Base-by-base conservation (phyloP, 2,329 filamentous ascomycete species). In the Aurifilum marmelostoma region DNA sequence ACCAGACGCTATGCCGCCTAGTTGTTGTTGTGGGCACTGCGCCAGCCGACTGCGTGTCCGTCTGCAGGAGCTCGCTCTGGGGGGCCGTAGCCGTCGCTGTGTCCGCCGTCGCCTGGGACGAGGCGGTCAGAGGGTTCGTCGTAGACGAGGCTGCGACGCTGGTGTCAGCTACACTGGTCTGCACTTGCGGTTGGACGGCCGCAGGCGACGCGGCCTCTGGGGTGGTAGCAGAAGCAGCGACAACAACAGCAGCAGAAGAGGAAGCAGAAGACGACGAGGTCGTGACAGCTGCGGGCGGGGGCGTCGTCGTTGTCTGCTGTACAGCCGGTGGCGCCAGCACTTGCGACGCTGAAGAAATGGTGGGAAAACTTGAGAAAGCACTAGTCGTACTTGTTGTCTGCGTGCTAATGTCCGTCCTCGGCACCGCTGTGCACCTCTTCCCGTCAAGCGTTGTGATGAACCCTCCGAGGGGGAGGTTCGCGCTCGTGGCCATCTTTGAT, bases 341-440 rank as follows among this genome's bases (percentile, higher is more conserved):
- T 71, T 75, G 74, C 59, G 68, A 54, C 56, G 62, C 54, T 63
- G 63, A 39, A 41, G 67, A 37, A 16, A 32, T 64, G 60, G 32
- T 66, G 54, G 65, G 61, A 60, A 63, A 50, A 56, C 56, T 65
- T 29, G 68, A 64, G 27, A 64, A 65, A 29, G 69, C 69, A 59
- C 68, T 72, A 52, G 70, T 70, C 72, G 72, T 71, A 73, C 68
- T 72, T 68, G 68, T 73, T 68, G 68, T 73, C 66, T 65, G 67
- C 63, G 71, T 70, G 67, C 56, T 73, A 61, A 73, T 69, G 52
- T 70, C 70, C 32, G 67, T 71, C 73, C 76, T 83, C 62, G 84
- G 85, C 72, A 87, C 79, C 70, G 83, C 85, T 74, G 86, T 88
- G 79, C 86, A 87, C 76, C 81, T 81, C 75, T 81, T 83, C 65